Evolutionary conservation across 2,329 filamentous ascomycete genomes (phyloP), one percentile per base, ranked within the genome.

Genomic region (Pseudogymnoascus sp.): DNA sequence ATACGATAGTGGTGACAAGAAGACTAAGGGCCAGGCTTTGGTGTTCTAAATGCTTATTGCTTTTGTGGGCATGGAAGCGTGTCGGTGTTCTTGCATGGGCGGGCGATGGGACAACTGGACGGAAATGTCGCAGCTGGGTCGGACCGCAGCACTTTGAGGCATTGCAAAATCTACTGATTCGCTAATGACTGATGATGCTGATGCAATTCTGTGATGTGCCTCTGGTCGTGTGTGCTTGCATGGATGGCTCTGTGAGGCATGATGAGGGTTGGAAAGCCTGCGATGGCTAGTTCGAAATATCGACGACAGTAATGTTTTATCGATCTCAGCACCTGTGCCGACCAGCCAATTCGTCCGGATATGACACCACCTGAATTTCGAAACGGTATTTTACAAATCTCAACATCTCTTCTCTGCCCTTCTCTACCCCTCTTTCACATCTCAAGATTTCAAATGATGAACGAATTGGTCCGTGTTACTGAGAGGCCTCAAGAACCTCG

Each of bases 1-100:
- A 62, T 63, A 64, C 66, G 68, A 73, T 72, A 96, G 94, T 88
- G 94, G 94, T 87, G 94, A 99, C 89, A 99, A 99, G 92, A 99
- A 99, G 91, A 99, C 94, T 74, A 99, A 99, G 91, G 94, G 94
- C 89, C 94, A 94, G 74, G 94, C 94, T 80, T 87, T 99, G 76
- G 94, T 99, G 75, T 99, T 99, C 87, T 99, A 96, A 88, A 81
- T 84, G 79, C 76, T 74, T 79, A 79, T 74, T 73, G 70, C 58
- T 60, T 60, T 58, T 39, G 57, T 58, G 57, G 57, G 37, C 37
- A 39, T 37, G 57, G 37, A 37, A 39, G 32, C 20, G 32, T 58
- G 57, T 39, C 25, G 34, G 57, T 37, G 32, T 58, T 58, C 34
- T 58, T 58, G 57, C 57, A 58, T 58, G 34, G 57, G 20, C 25